Evolutionary conservation across 495 filamentous ascomycete species (phyloP), one percentile per base, ranked within the genome.

Genomic region (Glutinoglossum americanum): DNA sequence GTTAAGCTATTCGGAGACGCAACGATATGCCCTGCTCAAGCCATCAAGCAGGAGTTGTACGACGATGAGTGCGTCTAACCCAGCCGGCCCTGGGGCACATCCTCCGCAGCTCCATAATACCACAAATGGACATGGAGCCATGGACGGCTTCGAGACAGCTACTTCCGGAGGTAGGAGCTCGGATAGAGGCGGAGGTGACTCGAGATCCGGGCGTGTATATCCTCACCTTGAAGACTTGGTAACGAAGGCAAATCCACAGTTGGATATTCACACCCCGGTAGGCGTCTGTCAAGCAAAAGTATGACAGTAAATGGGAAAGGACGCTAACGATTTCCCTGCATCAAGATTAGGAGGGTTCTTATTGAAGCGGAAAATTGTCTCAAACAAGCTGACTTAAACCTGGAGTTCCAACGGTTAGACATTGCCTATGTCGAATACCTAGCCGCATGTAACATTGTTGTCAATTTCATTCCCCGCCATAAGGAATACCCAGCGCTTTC

Each of bases 391-490:
- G 72, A 71, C 26, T 74, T 73, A 13, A 66, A 67, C 44, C 64
- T 74, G 49, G 72, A 77, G 35, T 79, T 81, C 47, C 69, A 75
- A 19, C 64, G 73, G 57, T 70, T 73, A n/a, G 81, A 86, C 60
- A 69, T 66, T 33, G 81, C 81, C 53, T 86, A 82, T 61, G 72
- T 81, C 27, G 85, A 94, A 51, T 97, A 85, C 67, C 74, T 96
- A 54, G 78, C 81, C 44, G 83, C 89, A 26, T 85, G 75, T 48
- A 81, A 85, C 51, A 81, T 97, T 59, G 74, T 83, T 35, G 73
- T 85, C 25, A 76, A 89, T 41, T 71, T 82, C 35, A 81, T 94
- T 35, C 88, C 87, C 9, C 72, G 72, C 35, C 81, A 88, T 60
- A 79, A 77, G 54, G 83, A 86, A 33, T 87, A 76, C 63, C 74